Evolutionary conservation across 768 basidiomycete genomes (phyloP).

Genomic region (Psilocybe azurescens): DNA sequence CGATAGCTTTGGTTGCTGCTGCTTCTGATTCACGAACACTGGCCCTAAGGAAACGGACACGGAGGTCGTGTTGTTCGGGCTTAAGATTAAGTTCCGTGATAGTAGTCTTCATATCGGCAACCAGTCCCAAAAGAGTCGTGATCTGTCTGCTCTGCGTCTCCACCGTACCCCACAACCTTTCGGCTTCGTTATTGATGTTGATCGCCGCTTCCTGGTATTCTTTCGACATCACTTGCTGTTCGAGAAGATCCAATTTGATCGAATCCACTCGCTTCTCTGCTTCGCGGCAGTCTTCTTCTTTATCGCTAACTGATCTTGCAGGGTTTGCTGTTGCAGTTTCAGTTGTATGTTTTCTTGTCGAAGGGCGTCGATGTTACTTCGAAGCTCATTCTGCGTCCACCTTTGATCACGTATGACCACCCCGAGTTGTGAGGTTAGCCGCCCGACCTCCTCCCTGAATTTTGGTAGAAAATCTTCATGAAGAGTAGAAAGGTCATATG

Average conservation of each 20-base stretch:
- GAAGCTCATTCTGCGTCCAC: background rate
- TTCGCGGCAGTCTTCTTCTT: background rate
- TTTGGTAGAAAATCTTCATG: background rate
- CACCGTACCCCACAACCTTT: background rate
- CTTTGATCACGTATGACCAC: background rate
- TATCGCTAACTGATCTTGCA: background rate
- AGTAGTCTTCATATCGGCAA: background rate
- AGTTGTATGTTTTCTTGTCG: background rate
- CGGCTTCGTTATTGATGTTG: background rate
- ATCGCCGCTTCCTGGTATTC: background rate
- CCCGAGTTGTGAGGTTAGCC: background rate
- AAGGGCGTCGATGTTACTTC: background rate
- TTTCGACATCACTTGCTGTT: background rate
- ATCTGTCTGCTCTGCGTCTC: constrained; percentile 3
- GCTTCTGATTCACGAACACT: background rate
- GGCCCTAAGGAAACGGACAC: constrained; percentile 9
- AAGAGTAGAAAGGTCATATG: background rate
- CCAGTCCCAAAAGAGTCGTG: background rate
- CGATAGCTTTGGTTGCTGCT: background rate
- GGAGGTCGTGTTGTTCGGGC: background rate
- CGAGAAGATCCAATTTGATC: background rate
- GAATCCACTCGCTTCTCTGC: background rate
- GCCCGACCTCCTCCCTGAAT: background rate
- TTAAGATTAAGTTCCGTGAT: background rate
- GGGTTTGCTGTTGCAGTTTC: background rate